Conservation (phyloP, 768 basidiomycete genomes). For the Calocybe indica region DNA sequence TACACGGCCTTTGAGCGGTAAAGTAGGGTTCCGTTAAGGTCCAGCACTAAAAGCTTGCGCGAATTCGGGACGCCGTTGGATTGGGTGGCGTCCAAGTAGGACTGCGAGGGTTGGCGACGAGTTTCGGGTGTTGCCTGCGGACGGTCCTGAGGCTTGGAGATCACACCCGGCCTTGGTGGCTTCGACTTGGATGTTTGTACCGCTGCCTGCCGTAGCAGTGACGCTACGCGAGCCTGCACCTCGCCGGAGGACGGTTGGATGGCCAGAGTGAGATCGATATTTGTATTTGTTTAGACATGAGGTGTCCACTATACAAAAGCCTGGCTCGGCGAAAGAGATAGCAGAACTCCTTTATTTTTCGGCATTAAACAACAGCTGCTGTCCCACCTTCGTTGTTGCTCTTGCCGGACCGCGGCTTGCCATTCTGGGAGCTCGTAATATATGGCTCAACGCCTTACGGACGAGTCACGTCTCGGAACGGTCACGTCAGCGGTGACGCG, state of each 20-base stretch:
- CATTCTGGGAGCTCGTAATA: conserved; percentile 22
- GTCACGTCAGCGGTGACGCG: conserved; percentile 11
- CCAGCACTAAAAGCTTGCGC: conserved; percentile 63
- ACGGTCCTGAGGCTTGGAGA: no score
- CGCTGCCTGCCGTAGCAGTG: no score
- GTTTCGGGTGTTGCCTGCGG: no score
- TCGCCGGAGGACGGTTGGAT: no score
- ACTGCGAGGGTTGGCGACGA: no score
- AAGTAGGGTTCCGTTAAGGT: conserved; percentile 66
- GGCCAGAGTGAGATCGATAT: no score
- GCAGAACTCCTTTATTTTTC: conserved; percentile 2
- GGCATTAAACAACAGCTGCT: conserved; percentile 14
- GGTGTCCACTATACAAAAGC: conserved; percentile 3
- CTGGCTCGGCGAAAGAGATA: conserved; percentile 3
- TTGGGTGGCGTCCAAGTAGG: no score
- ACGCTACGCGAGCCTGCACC: no score
- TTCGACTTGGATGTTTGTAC: no score
- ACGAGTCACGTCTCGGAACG: conserved; percentile 23
- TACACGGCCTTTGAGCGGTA: conserved; percentile 38
- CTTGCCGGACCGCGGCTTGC: conserved; percentile 24
- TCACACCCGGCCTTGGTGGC: no score
- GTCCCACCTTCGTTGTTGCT: conserved; percentile 26
- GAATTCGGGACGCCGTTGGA: conserved; percentile 3
- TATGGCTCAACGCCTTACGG: conserved; percentile 28
- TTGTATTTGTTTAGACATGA: no score